Evolutionary conservation across 2,329 filamentous ascomycete species (phyloP).

Genomic region (Cladophialophora bantiana): DNA sequence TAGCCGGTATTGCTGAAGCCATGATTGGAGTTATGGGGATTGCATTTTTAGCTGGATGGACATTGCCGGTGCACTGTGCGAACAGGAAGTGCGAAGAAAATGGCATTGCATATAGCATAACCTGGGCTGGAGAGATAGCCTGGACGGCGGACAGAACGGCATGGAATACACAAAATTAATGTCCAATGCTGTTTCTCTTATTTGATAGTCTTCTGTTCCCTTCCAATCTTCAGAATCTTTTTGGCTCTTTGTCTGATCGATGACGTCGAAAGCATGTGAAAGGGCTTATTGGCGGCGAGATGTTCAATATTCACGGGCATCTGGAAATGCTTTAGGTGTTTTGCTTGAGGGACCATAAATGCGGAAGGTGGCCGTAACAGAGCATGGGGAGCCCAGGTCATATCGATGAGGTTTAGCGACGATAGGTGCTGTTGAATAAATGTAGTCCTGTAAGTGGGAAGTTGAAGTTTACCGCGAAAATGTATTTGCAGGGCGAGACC

Average conservation of each 20-base stretch:
- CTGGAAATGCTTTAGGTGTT: background rate
- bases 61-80: background rate
- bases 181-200: background rate
- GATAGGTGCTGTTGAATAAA: background rate
- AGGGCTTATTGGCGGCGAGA: background rate
- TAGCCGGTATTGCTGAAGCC: background rate
- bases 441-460: too few relatives aligned
- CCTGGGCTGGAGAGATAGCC: background rate
- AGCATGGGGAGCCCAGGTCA: background rate
- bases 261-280: constrained; percentile 34
- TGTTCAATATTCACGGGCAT: background rate
- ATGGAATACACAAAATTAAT: background rate
- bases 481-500: background rate
- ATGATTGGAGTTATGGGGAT: background rate
- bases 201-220: background rate
- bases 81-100: background rate
- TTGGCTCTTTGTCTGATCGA: constrained; percentile 4
- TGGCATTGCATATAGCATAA: background rate
- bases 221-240: background rate
- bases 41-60: background rate
- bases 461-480: background rate
- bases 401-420: background rate
- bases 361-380: background rate
- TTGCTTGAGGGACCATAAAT: background rate
- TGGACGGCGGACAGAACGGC: background rate